Percentiles rank a stretch among this genome's conserved stretches.
Evolutionary conservation across 78 protist species (phyloP).

Genomic region (Dictyostelium capitatum): DNA sequence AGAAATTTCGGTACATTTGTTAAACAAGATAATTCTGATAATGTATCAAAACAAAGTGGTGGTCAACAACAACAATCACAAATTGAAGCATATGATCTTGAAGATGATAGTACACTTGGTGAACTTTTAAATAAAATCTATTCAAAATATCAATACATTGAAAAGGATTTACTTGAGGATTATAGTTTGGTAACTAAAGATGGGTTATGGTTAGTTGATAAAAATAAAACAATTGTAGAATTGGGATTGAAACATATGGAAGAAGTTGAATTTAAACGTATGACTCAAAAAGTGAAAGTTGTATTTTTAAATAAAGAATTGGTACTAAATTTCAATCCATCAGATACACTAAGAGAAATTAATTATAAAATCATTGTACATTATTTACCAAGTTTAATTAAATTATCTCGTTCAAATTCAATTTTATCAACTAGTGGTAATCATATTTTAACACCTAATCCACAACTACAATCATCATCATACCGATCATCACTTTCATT

Average conservation of each 20-base stretch:
- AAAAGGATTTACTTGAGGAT: constrained; percentile 62
- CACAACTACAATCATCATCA: background rate
- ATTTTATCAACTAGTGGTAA: background rate
- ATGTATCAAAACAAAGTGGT: background rate
- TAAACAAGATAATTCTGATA: background rate
- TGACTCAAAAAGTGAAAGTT: constrained; percentile 46
- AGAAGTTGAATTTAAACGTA: constrained; percentile 44
- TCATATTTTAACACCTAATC: background rate
- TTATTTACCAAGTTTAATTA: constrained; percentile 29
- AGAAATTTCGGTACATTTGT: constrained; percentile 47
- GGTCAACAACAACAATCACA: background rate
- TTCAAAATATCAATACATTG: constrained; percentile 47
- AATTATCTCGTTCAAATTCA: constrained; percentile 30
- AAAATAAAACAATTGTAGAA: constrained; percentile 39
- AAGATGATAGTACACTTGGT: constrained; percentile 40
- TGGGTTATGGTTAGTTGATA: constrained; percentile 57
- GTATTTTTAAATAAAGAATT: constrained; percentile 70
- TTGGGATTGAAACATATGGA: constrained; percentile 23
- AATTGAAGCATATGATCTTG: constrained; percentile 36
- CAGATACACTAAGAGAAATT: constrained; percentile 43
- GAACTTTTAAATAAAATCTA: constrained; percentile 52
- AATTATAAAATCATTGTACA: constrained; percentile 43
- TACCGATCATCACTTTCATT: background rate
- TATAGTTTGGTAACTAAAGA: constrained; percentile 31
- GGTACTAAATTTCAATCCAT: constrained; percentile 27